These are phyloP conservation scores for Pontederia crassipes DNA, from an alignment of 176 grass and related monocot species.

Conservation along the genomic window DNA sequence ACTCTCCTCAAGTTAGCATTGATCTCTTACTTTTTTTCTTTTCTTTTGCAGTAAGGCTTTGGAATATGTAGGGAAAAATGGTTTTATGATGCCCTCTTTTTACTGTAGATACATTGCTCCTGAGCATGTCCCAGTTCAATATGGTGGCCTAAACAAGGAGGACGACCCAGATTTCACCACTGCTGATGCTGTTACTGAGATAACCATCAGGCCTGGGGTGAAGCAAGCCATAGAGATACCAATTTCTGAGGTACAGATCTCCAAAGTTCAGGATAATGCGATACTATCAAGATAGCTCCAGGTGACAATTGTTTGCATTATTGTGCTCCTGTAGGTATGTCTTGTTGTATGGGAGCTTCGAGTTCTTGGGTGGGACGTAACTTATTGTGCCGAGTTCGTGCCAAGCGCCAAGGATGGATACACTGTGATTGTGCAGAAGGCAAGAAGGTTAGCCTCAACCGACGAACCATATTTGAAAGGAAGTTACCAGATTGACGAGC, in stretches of 20 bases:
- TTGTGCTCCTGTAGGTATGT: not conserved
- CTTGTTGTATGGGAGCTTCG: constrained; percentile 13
- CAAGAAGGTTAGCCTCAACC: not conserved
- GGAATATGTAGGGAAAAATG: not conserved
- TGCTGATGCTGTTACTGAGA: constrained; percentile 9
- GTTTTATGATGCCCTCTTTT: not conserved
- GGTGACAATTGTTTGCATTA: not conserved
- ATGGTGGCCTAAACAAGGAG: constrained; percentile 17
- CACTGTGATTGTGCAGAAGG: constrained; percentile 16
- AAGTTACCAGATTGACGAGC: constrained; percentile 11
- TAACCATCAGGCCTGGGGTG: constrained; percentile 5
- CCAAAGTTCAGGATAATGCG: not conserved
- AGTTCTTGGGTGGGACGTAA: constrained; percentile 16
- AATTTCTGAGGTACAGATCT: not conserved
- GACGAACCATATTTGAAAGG: constrained; percentile 11
- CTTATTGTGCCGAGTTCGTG: constrained; percentile 12
- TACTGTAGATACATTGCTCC: constrained; percentile 12
- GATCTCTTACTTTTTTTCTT: not conserved
- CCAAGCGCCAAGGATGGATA: constrained; percentile 7
- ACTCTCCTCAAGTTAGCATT: constrained; percentile 18
- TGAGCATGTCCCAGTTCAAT: constrained; percentile 18
- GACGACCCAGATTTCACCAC: constrained; percentile 13
- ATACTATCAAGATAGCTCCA: not conserved
- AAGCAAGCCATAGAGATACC: constrained; percentile 9
- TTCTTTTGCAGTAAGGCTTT: not conserved